phyloP scores from a whole-genome alignment of 2,329 filamentous ascomycete species.

The Cadophora malorum region DNA sequence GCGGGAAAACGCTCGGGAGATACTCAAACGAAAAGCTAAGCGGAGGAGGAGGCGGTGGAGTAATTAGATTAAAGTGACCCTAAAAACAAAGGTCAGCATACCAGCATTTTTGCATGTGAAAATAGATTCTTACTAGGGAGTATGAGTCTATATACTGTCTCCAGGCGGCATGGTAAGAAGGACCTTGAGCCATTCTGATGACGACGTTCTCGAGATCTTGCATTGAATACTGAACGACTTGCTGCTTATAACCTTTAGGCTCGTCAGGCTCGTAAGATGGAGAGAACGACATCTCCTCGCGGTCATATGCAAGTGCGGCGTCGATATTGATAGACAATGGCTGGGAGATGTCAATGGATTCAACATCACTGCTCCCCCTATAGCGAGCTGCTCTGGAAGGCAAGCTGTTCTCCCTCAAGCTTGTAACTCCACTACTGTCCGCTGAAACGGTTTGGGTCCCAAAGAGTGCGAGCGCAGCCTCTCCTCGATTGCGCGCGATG shows the following conservation, averaged over 20 bases:
- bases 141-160: slow-evolving; percentile 31
- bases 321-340: neutral
- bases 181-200: slow-evolving; percentile 8
- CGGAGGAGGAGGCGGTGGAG: slow-evolving; percentile 45
- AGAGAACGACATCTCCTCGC: neutral
- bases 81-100: slow-evolving; percentile 26
- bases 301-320: neutral
- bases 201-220: slow-evolving; percentile 27
- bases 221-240: neutral
- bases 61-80: slow-evolving; percentile 46
- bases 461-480: slow-evolving; percentile 6
- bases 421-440: neutral
- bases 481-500: slow-evolving; percentile 19
- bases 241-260: neutral
- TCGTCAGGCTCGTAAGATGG: neutral
- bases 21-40: slow-evolving; percentile 39
- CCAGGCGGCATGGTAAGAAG: slow-evolving; percentile 22
- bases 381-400: neutral
- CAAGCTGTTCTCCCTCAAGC: neutral
- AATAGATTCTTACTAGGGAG: slow-evolving; percentile 23
- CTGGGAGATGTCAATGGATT: neutral
- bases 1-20: slow-evolving; percentile 42
- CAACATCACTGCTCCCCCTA: neutral
- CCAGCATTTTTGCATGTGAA: neutral
- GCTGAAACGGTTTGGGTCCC: neutral